phyloP scores from a whole-genome alignment of 768 basidiomycete genomes.

The Termitomyces sp. region DNA sequence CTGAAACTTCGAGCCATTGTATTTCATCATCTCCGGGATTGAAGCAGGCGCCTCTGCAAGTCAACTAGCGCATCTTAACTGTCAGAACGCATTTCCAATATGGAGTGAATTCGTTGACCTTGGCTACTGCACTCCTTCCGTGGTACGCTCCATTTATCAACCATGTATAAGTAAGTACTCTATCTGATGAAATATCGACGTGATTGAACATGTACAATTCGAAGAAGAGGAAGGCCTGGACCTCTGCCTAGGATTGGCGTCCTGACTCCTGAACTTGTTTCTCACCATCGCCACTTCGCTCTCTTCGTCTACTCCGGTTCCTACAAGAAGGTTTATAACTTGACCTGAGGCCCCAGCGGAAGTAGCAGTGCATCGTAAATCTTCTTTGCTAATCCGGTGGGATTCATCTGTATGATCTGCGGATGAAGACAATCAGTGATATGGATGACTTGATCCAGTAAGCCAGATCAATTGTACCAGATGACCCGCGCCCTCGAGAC shows the following conservation, averaged over 20 bases:
- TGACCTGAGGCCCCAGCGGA: constrained; percentile 4
- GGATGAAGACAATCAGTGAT: not conserved
- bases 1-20: too few relatives aligned
- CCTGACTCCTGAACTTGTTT: not conserved
- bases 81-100: too few relatives aligned
- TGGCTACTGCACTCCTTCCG: too few relatives aligned
- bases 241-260: too few relatives aligned
- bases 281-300: not conserved
- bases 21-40: too few relatives aligned
- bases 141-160: too few relatives aligned
- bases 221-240: too few relatives aligned
- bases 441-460: not conserved
- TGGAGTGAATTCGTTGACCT: too few relatives aligned
- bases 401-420: constrained; percentile 30
- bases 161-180: too few relatives aligned
- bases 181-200: not conserved
- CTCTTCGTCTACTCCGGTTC: not conserved
- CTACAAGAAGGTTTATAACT: constrained; percentile 5
- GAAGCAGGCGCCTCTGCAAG: too few relatives aligned
- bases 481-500: constrained; percentile 40
- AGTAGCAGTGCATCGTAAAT: constrained; percentile 34
- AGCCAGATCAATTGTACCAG: constrained; percentile 27
- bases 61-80: too few relatives aligned
- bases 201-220: not conserved
- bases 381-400: constrained; percentile 28